Base-by-base conservation (phyloP, 768 basidiomycete genomes). In the Candolleomyces eurysporus region DNA sequence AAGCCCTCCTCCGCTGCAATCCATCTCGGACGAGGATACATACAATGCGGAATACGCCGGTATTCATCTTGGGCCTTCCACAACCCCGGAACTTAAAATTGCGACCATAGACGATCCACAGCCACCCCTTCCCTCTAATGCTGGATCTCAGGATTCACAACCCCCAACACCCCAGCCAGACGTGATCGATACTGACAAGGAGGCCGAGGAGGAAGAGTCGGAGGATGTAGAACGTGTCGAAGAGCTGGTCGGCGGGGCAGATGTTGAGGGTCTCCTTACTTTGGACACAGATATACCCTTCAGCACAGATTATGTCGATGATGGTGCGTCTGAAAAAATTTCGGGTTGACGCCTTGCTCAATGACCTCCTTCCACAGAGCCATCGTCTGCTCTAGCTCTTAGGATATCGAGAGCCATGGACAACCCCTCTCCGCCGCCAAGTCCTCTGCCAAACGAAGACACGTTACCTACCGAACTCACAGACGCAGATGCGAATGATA, bases 341-440 rank as follows among this genome's bases (percentile, higher is more conserved):
- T 46, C 17, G 19, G 6, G 6, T 14, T 1, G 6, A 6, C 16
- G 45, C 14, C 4, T 17, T 7, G 1, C 6, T 46, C 17, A 46
- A 8, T 46, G 16, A 21, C 16, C 16, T 46, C 19, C 19, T 46
- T 62, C 48, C 46, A 42, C 63, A 84, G 90, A 91, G 68, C 89
- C 89, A 9, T 83, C 89, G 2, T 87, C 88, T 59, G 79, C 80
- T 5, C 75, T 92, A 53, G 91, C 87, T 36, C 83, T 76, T 63
- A 85, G 75, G 72, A 83, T 92, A 50, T 79, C 88, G 49, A 80
- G 84, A 54, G 90, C 91, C 56, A 82, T 84, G 60, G 86, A 85
- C 66, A 92, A 92, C 66, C 91, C 91, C 17, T 92, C 90, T 17
- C 90, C 90, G 17, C 77, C 78, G 32, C 78, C 78, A 31, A 72